phyloP scores from a whole-genome alignment of 164 flowering plant species.

The Aristolochia californica region DNA sequence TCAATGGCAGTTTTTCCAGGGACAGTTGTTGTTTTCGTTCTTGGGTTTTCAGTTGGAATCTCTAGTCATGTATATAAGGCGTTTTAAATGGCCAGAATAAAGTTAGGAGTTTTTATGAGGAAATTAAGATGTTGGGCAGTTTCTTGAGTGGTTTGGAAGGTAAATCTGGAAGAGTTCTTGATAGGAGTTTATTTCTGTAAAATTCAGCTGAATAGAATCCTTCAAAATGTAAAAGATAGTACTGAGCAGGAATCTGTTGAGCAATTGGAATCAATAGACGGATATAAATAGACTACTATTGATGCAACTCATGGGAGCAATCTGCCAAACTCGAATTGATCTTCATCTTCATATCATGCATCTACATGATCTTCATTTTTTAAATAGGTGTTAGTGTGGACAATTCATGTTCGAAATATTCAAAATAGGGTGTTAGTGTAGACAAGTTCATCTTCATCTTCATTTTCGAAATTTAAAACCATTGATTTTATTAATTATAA shows the following conservation, averaged over 20 bases:
- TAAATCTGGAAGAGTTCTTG: constrained; percentile 23
- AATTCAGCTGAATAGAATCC: constrained; percentile 21
- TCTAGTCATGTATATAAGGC: constrained; percentile 24
- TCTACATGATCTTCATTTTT: too few relatives aligned
- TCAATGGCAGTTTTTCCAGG: constrained; percentile 57
- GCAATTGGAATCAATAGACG: constrained; percentile 4
- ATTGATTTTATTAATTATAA: too few relatives aligned
- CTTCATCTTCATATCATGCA: too few relatives aligned
- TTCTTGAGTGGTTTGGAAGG: constrained; percentile 33
- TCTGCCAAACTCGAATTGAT: too few relatives aligned
- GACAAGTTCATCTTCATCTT: too few relatives aligned
- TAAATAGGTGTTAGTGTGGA: too few relatives aligned
- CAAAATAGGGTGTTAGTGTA: too few relatives aligned
- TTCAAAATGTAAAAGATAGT: constrained; percentile 24
- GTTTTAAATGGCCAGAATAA: constrained; percentile 21
- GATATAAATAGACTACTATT: constrained; percentile 10
- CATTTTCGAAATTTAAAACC: too few relatives aligned
- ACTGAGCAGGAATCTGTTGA: constrained; percentile 14
- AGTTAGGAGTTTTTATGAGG: constrained; percentile 22
- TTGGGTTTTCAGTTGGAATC: constrained; percentile 67
- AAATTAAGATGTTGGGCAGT: constrained; percentile 25
- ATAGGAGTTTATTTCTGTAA: constrained; percentile 36
- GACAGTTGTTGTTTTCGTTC: constrained; percentile 50
- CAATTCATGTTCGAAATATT: too few relatives aligned
- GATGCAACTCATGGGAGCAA: constrained; percentile 5